Evolutionary conservation across 2,329 filamentous ascomycete genomes (phyloP).

Genomic region (Dryadomyces quercivorus): DNA sequence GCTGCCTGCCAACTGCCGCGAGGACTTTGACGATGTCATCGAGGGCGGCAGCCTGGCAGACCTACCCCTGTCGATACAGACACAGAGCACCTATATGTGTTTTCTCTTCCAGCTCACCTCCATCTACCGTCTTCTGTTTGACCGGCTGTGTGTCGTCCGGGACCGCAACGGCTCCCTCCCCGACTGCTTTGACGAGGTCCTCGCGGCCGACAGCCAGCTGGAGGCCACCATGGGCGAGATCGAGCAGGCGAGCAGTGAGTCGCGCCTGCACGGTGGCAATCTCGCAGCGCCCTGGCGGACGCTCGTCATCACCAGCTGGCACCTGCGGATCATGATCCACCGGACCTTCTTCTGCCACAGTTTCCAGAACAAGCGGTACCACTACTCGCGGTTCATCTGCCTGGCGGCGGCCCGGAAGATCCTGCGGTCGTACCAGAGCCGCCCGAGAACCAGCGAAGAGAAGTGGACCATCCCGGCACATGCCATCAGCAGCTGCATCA

Average conservation of each 20-base stretch:
- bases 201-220: not conserved
- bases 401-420: conserved; percentile 1
- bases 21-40: not conserved
- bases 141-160: not conserved
- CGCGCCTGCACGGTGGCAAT: not conserved
- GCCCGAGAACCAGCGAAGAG: too few relatives aligned
- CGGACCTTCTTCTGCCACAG: conserved; percentile 1
- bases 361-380: conserved; percentile 1
- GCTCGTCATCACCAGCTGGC: conserved; percentile 1
- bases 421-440: not conserved
- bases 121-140: conserved; percentile 1
- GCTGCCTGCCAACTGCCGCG: conserved; percentile 1
- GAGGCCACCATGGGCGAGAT: conserved; percentile 1
- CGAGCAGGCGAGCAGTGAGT: not conserved
- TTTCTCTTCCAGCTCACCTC: not conserved
- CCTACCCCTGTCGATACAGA: not conserved
- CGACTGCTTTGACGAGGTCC: not conserved
- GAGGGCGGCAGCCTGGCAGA: not conserved
- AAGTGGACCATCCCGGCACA: not conserved
- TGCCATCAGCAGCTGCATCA: conserved; percentile 2
- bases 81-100: conserved; percentile 1
- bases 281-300: not conserved
- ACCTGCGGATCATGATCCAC: conserved; percentile 3
- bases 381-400: conserved; percentile 2
- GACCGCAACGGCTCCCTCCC: not conserved